Base-by-base conservation (phyloP, 495 filamentous ascomycete species). In the Hypoxylon rickii region DNA sequence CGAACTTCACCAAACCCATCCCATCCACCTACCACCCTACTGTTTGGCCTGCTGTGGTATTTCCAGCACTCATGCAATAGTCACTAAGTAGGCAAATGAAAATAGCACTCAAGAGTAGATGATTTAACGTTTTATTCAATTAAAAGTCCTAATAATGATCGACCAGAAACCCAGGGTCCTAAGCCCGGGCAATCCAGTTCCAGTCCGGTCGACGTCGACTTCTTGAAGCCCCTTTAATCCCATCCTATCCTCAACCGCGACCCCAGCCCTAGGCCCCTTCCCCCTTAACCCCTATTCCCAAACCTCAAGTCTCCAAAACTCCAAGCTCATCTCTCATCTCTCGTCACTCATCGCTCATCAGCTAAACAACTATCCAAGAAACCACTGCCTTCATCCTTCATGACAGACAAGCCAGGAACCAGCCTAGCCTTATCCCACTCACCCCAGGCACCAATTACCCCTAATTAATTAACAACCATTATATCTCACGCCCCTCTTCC, bases 401-500 rank as follows among this genome's bases (percentile, higher is more conserved):
- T 38, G 13, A 4, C 13, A 33, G 39, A 37, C 10, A 21, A 46
- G 15, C 7, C 8, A 8, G 26, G 58, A 43, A 51, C 58, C 58
- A 51, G 58, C 58, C 58, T 37, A 33, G 32, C 52, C 33, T 21
- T 17, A 42, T 31, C 34, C 45, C 8, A 1, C 16, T 21, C 18
- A n/a, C 21, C 41, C 36, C 21, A 51, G 36, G 19, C 37, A 21
- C 17, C 17, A 29, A 13, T 24, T n/a, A 12, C 11, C 11, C 33
- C 29, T 29, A 31, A 11, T 21, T 7, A 7, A 43, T 61, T 56
- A 76, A 63, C 71, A 75, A 22, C 61, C 70, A 10, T 71, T 70
- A 29, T 83, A 83, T 55, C 74, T 69, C 26, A 83, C 80, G 7
- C 79, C 79, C 37, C 79, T 69, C 73, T 78, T 79, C 1, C 79